Evolutionary conservation across 306 rosid genomes (phyloP).

Genomic region (Ammopiptanthus mongolicus): DNA sequence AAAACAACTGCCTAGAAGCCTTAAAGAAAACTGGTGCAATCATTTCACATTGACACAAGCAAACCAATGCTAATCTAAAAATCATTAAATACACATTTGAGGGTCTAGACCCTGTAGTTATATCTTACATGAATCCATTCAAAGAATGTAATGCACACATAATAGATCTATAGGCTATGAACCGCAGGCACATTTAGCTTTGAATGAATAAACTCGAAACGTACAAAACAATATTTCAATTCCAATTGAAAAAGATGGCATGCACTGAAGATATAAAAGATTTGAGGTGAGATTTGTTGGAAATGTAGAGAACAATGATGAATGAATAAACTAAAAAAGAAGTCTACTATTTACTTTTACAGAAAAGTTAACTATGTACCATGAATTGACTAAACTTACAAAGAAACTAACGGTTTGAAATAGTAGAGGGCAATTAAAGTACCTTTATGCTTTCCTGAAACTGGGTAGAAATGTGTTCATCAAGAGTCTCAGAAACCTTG

Average conservation of each 20-base stretch:
- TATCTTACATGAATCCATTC: neutral
- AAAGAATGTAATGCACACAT: neutral
- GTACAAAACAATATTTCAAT: neutral
- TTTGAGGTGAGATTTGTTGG: neutral
- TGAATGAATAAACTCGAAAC: neutral
- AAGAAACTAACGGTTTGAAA: neutral
- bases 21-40: neutral
- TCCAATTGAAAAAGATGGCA: neutral
- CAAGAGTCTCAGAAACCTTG: slow-evolving; percentile 60
- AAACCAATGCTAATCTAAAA: neutral
- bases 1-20: neutral
- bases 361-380: neutral
- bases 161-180: neutral
- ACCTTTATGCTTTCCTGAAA: slow-evolving; percentile 84
- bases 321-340: neutral
- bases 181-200: neutral
- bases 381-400: neutral
- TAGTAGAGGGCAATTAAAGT: neutral
- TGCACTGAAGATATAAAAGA: neutral
- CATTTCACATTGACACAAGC: neutral
- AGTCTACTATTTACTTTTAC: neutral
- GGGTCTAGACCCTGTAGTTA: neutral
- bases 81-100: neutral
- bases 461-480: slow-evolving; percentile 58
- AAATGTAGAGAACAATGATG: neutral